phyloP scores from a whole-genome alignment of 2,329 filamentous ascomycete genomes.

The Xylariaceae sp. region DNA sequence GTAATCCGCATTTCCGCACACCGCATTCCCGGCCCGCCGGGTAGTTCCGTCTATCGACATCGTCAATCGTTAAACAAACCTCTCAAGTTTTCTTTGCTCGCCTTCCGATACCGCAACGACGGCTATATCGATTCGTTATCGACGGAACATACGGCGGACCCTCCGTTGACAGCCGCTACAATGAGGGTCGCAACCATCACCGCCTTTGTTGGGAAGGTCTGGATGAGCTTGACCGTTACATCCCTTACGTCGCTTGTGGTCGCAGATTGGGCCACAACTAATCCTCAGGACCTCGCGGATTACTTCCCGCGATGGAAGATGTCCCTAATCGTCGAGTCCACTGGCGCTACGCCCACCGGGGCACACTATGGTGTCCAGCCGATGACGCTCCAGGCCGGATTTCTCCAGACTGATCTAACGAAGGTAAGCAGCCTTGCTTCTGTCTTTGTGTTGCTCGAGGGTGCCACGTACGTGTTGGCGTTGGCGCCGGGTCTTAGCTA shows the following conservation, averaged over 20 bases:
- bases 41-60: background rate
- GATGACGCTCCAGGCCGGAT: conserved; percentile 26
- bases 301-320: conserved; percentile 22
- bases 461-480: background rate
- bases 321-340: conserved; percentile 20
- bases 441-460: background rate
- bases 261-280: conserved; percentile 32
- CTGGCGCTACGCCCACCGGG: conserved; percentile 13
- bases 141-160: conserved; percentile 14
- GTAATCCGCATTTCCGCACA: background rate
- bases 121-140: conserved; percentile 15
- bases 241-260: conserved; percentile 31
- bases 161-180: conserved; percentile 18
- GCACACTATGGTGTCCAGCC: conserved; percentile 26
- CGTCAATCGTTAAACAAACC: background rate
- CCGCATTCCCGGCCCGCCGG: background rate
- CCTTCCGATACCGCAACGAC: no score
- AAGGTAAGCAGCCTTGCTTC: conserved; percentile 6
- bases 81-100: background rate
- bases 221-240: conserved; percentile 29
- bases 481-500: conserved; percentile 1
- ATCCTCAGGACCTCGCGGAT: conserved; percentile 18
- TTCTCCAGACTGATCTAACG: conserved; percentile 23
- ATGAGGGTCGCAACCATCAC: conserved; percentile 38
- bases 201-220: conserved; percentile 31